Base-by-base conservation (phyloP, 192 early-diverging fungal species). In the Gamsiella multidivaricata region DNA sequence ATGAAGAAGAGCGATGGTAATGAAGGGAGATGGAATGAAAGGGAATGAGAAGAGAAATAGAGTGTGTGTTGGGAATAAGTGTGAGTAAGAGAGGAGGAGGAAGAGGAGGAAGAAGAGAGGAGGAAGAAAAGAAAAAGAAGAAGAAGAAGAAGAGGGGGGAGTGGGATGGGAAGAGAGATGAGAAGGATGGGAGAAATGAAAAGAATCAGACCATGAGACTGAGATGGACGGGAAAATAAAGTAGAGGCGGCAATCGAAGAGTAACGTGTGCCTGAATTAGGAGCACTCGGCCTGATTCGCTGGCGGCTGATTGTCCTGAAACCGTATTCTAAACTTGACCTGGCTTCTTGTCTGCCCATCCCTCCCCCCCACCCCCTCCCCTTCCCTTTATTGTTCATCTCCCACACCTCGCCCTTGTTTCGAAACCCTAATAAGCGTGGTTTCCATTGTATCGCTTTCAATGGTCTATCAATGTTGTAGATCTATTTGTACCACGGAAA, bases 101-200 rank as follows among this genome's bases (percentile, higher is more conserved):
- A 6, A 6, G 34, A 12, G 51, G 55, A 60, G 63, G 39, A 18
- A 18, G 69, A 57, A 66, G 50, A 36, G 65, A 49, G 43, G 43
- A 11, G 43, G 58, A 41, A 17, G 61, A 31, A 64, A 59, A 45
- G 57, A 45, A 42, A 52, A 69, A 46, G 31, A 42, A 69, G 53
- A 76, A 42, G 55, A 68, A 43, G 50, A 49, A 63, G 43, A 78
- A 55, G 43, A 68, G 2, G 34, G 23, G 23, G 41, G 25, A 32
- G 15, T 18, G 41, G 29, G 5, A 33, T 1, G 20, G 37, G 17
- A 4, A 5, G 37, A 25, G 33, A 42, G 56, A 36, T 1, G 34
- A 20, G 15, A 46, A 41, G 36, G 28, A 41, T 3, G 15, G n/a
- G 31, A 34, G 11, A 31, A 39, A 18, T 25, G 41, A 1, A 41